phyloP scores from a whole-genome alignment of 371 early-diverging fungal species.

The Mucor piriformis region DNA sequence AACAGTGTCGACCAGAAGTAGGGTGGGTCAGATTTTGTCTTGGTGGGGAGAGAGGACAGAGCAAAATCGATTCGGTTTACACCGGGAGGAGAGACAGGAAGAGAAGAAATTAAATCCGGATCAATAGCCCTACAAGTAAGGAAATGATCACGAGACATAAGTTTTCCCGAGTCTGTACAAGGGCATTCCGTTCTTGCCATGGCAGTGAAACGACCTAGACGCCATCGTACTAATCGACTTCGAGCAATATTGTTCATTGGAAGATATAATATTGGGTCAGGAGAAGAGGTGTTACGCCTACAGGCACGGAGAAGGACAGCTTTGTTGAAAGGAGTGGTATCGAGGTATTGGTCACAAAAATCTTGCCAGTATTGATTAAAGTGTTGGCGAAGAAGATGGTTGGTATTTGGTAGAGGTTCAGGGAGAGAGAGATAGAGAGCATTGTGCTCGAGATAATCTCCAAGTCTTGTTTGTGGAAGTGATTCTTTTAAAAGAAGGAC shows the following conservation, averaged over 20 bases:
- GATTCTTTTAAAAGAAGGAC: neutral
- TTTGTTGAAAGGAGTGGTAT: too few relatives aligned
- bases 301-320: too few relatives aligned
- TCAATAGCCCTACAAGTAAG: neutral
- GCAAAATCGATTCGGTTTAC: too few relatives aligned
- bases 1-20: too few relatives aligned
- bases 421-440: neutral
- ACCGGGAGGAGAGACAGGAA: neutral
- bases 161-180: neutral
- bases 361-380: neutral
- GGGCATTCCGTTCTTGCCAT: neutral
- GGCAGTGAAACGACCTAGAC: conserved; percentile 1
- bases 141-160: neutral
- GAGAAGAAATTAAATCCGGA: neutral
- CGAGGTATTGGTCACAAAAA: neutral
- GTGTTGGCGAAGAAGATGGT: neutral
- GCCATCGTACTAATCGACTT: conserved; percentile 11
- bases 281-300: too few relatives aligned
- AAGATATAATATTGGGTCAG: too few relatives aligned
- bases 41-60: too few relatives aligned
- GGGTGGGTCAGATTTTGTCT: too few relatives aligned
- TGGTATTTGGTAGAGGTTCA: neutral
- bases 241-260: neutral
- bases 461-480: neutral
- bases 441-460: neutral